Percentiles rank a stretch among this genome's conserved stretches.
Conservation (phyloP, 441 rosid genomes). For the Geranium incanum region DNA sequence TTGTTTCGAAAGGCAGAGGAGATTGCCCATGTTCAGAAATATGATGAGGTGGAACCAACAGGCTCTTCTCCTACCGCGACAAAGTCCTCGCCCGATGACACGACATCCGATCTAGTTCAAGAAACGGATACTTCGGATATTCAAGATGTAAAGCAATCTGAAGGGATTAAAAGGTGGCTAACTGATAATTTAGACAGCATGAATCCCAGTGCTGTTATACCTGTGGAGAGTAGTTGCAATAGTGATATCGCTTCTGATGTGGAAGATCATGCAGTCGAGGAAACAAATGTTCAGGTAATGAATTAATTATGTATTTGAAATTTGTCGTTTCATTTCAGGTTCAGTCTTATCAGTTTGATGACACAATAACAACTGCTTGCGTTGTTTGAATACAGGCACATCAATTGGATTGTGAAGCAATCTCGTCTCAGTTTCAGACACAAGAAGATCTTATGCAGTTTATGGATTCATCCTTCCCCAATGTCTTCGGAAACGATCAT, state of each 20-base stretch:
- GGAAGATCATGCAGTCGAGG: slow-evolving; percentile 34
- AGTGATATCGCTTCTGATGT: slow-evolving; percentile 1
- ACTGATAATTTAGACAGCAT: background rate
- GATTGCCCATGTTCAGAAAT: slow-evolving; percentile 31
- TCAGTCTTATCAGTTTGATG: background rate
- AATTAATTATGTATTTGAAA: slow-evolving; percentile 3
- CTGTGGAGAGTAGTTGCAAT: slow-evolving; percentile 8
- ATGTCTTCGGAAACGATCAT: slow-evolving; percentile 51
- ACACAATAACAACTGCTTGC: background rate
- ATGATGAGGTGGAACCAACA: slow-evolving; percentile 44
- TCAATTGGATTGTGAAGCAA: slow-evolving; percentile 31
- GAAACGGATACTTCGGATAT: slow-evolving; percentile 36
- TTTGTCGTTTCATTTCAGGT: background rate
- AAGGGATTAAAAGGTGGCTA: background rate
- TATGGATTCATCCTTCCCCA: slow-evolving; percentile 47
- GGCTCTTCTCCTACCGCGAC: slow-evolving; percentile 39
- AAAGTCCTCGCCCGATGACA: slow-evolving; percentile 59
- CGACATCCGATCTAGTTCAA: slow-evolving; percentile 55
- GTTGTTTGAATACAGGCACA: slow-evolving; percentile 28
- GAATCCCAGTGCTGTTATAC: background rate
- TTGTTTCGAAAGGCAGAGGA: slow-evolving; percentile 68
- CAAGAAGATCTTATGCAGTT: slow-evolving; percentile 28
- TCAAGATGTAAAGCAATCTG: slow-evolving; percentile 25
- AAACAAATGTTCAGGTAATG: slow-evolving; percentile 39
- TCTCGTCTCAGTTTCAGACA: slow-evolving; percentile 32